Evolutionary conservation across 768 basidiomycete species (phyloP), one percentile per base, ranked within the genome.

Genomic region (Collybia nuda): DNA sequence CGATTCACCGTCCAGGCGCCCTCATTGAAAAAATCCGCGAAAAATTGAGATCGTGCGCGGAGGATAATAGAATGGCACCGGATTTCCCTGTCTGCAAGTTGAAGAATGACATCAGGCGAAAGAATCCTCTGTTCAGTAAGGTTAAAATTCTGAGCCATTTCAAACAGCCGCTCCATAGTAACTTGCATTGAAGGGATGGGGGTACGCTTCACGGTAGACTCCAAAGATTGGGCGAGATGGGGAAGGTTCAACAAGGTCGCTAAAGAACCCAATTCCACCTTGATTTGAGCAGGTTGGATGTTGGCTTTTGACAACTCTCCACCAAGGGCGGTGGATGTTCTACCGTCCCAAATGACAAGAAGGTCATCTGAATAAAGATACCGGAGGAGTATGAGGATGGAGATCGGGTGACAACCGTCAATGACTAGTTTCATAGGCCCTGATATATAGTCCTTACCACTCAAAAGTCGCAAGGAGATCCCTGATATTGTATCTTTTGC

Each of bases 301-400:
- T 73, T 76, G 11, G 80, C 51, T 14, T 41, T 51, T 6, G 61
- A 50, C n/a, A 79, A 69, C 18, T 74, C 67, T 4, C 58, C 61
- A 22, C 74, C 71, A 2, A 87, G 66, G 1, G 69, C 63, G 0
- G 68, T 56, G 4, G 69, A 75, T 9, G 90, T 74, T 15, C 93
- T 81, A 11, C 76, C 74, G 63, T 98, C 94, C 91, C 93, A 95
- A 12, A 94, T 65, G 0, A 91, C 84, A 9, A 91, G 72, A 1
- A 95, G 66, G 36, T 85, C 79, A 63, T 99, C 96, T 1, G 89
- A 79, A 67, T 98, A 98, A n/a, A 98, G 67, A 60, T 93, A 98
- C 19, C 84, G 78, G 17, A 97, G 65, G 17, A 98, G 71, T 18
- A 96, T 76, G 14, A 97, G 78, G 14, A 87, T 66, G 0, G 91